Conservation (phyloP, 768 basidiomycete species). For the Tricholomella constricta region DNA sequence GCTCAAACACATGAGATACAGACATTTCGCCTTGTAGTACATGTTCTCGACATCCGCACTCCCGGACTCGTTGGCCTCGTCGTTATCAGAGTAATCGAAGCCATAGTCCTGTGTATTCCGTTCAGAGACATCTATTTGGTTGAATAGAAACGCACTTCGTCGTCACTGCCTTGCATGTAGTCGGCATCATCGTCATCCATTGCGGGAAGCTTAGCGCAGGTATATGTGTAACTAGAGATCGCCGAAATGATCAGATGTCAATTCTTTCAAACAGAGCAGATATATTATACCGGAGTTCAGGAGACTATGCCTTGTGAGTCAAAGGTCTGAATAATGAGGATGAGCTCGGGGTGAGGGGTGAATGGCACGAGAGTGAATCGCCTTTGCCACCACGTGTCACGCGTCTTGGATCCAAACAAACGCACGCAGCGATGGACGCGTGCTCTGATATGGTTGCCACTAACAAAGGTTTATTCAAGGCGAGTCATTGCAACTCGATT, state of each 20-base stretch:
- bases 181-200: slow-evolving; percentile 97
- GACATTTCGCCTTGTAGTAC: slow-evolving; percentile 98
- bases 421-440: neutral
- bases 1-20: slow-evolving; percentile 24
- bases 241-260: neutral
- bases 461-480: too few relatives aligned
- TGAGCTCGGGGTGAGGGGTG: neutral
- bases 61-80: slow-evolving; percentile 76
- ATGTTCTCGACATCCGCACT: slow-evolving; percentile 94
- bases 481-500: too few relatives aligned
- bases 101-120: slow-evolving; percentile 72
- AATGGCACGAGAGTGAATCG: neutral
- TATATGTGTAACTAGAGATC: slow-evolving; percentile 4
- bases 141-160: slow-evolving; percentile 57
- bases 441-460: too few relatives aligned
- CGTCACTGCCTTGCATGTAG: slow-evolving; percentile 89
- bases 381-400: neutral
- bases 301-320: neutral
- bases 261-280: neutral
- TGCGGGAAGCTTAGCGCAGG: slow-evolving; percentile 14
- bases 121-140: slow-evolving; percentile 7
- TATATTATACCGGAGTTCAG: slow-evolving; percentile 3
- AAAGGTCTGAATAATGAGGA: neutral
- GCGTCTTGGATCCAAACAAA: slow-evolving; percentile 8
- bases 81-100: slow-evolving; percentile 94